A percentile compares a stretch with the other conserved stretches of the same genome.
These are phyloP conservation scores for Psilocybe azurescens DNA, from an alignment of 768 basidiomycete genomes.

Conservation along the genomic window DNA sequence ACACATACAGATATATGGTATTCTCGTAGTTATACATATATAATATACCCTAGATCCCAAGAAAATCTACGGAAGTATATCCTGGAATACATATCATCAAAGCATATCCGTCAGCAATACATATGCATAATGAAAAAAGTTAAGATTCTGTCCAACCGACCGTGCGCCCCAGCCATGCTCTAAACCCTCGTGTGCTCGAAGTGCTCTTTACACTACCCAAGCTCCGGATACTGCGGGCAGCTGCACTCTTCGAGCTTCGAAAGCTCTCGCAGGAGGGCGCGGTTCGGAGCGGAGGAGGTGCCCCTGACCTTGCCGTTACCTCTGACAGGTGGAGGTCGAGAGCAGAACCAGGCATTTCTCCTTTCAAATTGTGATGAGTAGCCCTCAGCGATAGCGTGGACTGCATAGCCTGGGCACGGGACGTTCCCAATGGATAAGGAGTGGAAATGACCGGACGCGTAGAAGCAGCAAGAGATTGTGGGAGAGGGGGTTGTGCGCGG, in stretches of 20 bases:
- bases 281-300: slow-evolving; percentile 30
- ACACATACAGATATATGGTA: too few relatives aligned
- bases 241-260: slow-evolving; percentile 43
- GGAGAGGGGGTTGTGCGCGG: slow-evolving; percentile 13
- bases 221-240: slow-evolving; percentile 48
- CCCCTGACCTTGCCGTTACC: neutral
- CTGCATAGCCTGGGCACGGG: slow-evolving; percentile 16
- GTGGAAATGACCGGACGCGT: slow-evolving; percentile 44
- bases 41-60: too few relatives aligned
- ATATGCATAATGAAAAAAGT: slow-evolving; percentile 7
- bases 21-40: too few relatives aligned
- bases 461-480: slow-evolving; percentile 8
- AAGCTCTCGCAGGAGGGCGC: slow-evolving; percentile 54
- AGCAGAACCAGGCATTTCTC: slow-evolving; percentile 11
- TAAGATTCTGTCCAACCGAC: slow-evolving; percentile 26
- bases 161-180: slow-evolving; percentile 43
- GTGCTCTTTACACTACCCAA: slow-evolving; percentile 48
- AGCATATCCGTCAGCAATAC: neutral
- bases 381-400: slow-evolving; percentile 21
- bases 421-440: slow-evolving; percentile 50
- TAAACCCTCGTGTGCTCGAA: slow-evolving; percentile 42
- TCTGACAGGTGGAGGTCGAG: slow-evolving; percentile 12
- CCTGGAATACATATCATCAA: neutral
- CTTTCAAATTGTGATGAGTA: slow-evolving; percentile 6
- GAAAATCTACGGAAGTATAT: slow-evolving; percentile 2